Percentiles rank a stretch among this genome's conserved stretches.
Conservation (phyloP, 2,329 filamentous ascomycete species). For the Aspergillus ustus region DNA sequence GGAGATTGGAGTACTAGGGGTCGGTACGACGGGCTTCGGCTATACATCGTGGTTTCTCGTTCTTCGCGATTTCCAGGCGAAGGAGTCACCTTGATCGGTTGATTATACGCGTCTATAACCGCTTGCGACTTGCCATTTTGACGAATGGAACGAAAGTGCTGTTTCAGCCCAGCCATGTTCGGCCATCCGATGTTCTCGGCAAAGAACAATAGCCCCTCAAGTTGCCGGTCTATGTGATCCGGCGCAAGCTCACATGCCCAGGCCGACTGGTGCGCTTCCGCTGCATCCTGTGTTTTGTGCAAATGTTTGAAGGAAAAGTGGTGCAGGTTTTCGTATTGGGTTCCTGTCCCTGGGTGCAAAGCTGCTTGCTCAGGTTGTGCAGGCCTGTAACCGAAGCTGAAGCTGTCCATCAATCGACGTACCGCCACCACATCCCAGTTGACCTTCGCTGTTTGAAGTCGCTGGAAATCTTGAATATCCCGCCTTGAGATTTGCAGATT, state of each 20-base stretch:
- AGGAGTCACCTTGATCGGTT: constrained; percentile 15
- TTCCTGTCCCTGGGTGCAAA: background rate
- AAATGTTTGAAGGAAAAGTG: constrained; percentile 33
- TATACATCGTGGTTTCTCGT: constrained; percentile 37
- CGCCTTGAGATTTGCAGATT: constrained; percentile 47
- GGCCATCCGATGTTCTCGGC: constrained; percentile 58
- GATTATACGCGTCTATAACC: constrained; percentile 18
- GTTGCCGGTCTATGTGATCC: constrained; percentile 45
- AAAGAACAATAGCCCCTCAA: constrained; percentile 57
- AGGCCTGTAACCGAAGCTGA: constrained; percentile 43
- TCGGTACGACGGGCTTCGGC: constrained; percentile 32
- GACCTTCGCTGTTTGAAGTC: constrained; percentile 55
- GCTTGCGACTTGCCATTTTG: constrained; percentile 20
- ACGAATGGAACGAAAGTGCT: constrained; percentile 43
- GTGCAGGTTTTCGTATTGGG: constrained; percentile 20
- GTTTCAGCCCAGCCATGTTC: constrained; percentile 43
- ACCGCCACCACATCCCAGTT: constrained; percentile 62
- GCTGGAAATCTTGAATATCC: constrained; percentile 52
- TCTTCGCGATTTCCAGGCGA: constrained; percentile 8
- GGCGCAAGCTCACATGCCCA: constrained; percentile 45
- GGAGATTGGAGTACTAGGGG: constrained; percentile 33
- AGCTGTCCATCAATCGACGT: constrained; percentile 57
- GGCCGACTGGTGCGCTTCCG: constrained; percentile 26
- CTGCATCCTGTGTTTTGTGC: constrained; percentile 25
- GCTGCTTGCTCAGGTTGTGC: constrained; percentile 15